Evolutionary conservation across 176 grass and related monocot species (phyloP).

Genomic region (Bolboschoenus planiculmis): DNA sequence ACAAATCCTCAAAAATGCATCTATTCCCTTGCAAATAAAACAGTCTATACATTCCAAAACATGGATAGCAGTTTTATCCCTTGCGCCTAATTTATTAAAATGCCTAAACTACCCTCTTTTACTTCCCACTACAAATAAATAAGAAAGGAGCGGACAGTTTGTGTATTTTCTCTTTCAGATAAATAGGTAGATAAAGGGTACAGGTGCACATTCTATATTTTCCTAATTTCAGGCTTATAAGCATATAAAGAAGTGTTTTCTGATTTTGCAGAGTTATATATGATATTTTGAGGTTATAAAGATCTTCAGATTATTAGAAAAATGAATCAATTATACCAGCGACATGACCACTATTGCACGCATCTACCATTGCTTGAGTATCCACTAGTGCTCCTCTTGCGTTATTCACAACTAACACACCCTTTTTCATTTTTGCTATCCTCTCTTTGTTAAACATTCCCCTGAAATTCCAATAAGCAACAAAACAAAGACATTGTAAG

Average conservation of each 20-base stretch:
- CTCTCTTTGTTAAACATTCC: slow-evolving; percentile 87
- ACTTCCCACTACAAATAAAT: neutral
- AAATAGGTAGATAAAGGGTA: neutral
- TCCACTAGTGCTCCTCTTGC: slow-evolving; percentile 89
- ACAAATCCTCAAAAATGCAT: neutral
- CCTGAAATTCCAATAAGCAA: slow-evolving; percentile 35
- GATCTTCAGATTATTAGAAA: neutral
- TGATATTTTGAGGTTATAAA: neutral
- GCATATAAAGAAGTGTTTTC: neutral
- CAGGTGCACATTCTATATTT: neutral
- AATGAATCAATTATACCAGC: slow-evolving; percentile 35
- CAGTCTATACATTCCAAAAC: neutral
- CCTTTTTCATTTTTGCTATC: slow-evolving; percentile 94
- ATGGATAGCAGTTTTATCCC: neutral
- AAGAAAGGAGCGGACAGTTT: neutral
- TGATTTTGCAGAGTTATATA: neutral
- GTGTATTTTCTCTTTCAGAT: too few relatives aligned
- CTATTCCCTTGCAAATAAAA: neutral
- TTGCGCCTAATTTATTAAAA: neutral
- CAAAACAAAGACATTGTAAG: slow-evolving; percentile 8
- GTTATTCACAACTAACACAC: slow-evolving; percentile 82
- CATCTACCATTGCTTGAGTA: slow-evolving; percentile 78
- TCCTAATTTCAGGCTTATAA: neutral
- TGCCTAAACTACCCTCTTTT: neutral
- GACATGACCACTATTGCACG: slow-evolving; percentile 71